These are phyloP conservation scores for Colletotrichum euphorbiae DNA, from an alignment of 2,329 filamentous ascomycete species.

Conservation along the genomic window DNA sequence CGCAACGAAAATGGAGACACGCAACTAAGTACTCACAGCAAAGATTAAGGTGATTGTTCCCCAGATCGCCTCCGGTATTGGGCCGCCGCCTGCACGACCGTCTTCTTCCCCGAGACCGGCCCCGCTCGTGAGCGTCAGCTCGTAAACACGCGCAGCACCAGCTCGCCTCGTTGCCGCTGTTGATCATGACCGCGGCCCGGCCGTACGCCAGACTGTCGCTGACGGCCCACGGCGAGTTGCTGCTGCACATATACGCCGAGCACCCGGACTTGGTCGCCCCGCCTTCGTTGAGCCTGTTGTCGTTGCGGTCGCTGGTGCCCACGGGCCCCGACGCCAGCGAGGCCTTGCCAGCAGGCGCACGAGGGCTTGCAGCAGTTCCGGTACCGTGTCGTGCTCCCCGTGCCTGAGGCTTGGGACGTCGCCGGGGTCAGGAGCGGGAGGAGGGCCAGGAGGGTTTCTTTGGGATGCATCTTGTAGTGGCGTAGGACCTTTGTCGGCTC, in stretches of 20 bases:
- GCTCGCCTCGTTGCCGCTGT: conserved; percentile 54
- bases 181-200: conserved; percentile 63
- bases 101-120: conserved; percentile 65
- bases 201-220: conserved; percentile 64
- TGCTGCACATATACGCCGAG: conserved; percentile 63
- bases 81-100: conserved; percentile 71
- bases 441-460: conserved; percentile 39
- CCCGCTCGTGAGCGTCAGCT: conserved; percentile 69
- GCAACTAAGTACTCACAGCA: conserved; percentile 47
- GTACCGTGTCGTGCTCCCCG: conserved; percentile 51
- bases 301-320: conserved; percentile 59
- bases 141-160: conserved; percentile 70
- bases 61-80: conserved; percentile 68
- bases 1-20: too few relatives aligned
- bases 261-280: conserved; percentile 48
- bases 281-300: conserved; percentile 59
- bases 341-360: conserved; percentile 64
- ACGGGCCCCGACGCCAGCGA: conserved; percentile 53
- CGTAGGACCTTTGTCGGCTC: too few relatives aligned
- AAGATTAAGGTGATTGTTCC: conserved; percentile 67
- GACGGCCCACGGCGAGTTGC: conserved; percentile 63
- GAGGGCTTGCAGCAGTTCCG: conserved; percentile 71
- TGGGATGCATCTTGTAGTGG: conserved; percentile 10
- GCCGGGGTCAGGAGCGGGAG: conserved; percentile 40
- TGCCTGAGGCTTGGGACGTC: conserved; percentile 44